These are phyloP conservation scores for Solanum megistacrolobum DNA, from an alignment of 257 asterid species.

Conservation along the genomic window DNA sequence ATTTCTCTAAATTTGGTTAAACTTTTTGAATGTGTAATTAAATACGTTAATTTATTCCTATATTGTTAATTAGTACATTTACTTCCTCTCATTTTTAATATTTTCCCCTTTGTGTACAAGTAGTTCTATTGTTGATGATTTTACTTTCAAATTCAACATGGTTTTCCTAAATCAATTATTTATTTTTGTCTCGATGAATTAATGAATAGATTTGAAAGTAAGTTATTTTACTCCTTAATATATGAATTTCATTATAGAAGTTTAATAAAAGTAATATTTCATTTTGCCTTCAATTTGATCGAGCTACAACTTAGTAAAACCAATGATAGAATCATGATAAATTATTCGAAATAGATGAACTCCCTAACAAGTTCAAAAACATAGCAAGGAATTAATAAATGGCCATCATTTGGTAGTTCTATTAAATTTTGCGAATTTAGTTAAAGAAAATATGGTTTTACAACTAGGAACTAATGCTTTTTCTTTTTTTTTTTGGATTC, in stretches of 20 bases:
- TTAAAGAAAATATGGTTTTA: no score
- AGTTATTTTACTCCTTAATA: background rate
- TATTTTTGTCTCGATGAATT: background rate
- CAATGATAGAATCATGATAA: background rate
- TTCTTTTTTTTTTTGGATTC: background rate
- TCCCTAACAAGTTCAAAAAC: background rate
- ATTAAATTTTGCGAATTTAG: no score
- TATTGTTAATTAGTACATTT: background rate
- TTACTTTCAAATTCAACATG: background rate
- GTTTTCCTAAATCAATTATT: background rate
- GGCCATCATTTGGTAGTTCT: background rate
- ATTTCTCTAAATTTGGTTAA: background rate
- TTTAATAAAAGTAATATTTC: background rate
- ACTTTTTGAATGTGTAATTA: background rate
- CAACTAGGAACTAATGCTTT: background rate
- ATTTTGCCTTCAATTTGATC: background rate
- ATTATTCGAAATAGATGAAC: background rate
- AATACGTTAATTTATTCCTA: background rate
- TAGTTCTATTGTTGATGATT: background rate
- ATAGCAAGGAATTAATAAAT: background rate
- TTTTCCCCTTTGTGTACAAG: background rate
- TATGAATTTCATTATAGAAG: background rate
- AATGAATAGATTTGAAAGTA: background rate
- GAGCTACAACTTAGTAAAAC: background rate
- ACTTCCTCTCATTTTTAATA: background rate